Evolutionary conservation across 257 asterid species (phyloP).

Genomic region (Coffea eugenioides): DNA sequence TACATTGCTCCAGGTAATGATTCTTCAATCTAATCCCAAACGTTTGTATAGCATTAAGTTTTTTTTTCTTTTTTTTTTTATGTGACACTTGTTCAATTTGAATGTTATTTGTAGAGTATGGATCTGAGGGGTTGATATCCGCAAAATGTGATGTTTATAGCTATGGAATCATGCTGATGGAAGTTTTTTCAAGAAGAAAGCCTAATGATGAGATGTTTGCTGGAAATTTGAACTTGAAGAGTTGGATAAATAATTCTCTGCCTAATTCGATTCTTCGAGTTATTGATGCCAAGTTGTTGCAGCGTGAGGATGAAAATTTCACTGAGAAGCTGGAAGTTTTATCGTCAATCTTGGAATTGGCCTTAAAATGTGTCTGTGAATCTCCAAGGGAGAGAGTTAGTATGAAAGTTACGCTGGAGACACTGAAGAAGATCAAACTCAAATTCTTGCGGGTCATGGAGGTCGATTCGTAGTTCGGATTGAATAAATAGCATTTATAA

Average conservation of each 20-base stretch:
- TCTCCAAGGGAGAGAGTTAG: too few species aligned
- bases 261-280: not conserved
- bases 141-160: not conserved
- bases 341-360: too few species aligned
- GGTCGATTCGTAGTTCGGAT: too few species aligned
- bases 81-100: not conserved
- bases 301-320: not conserved
- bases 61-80: too few species aligned
- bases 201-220: not conserved
- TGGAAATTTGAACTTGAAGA: not conserved
- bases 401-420: too few species aligned
- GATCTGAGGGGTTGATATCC: not conserved
- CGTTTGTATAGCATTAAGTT: not conserved
- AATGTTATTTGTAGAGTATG: not conserved
- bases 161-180: constrained; percentile 2
- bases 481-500: too few species aligned
- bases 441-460: too few species aligned
- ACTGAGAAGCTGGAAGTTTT: too few species aligned
- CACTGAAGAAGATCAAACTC: not conserved
- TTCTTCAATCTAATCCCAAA: not conserved
- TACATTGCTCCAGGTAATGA: not conserved
- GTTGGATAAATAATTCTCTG: not conserved
- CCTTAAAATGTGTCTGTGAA: too few species aligned
- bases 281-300: not conserved
- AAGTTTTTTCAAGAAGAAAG: not conserved